A percentile compares a stretch with the other conserved stretches of the same genome.
phyloP scores from a whole-genome alignment of 352 stramenopile species.

The Globisporangium apiculatum region DNA sequence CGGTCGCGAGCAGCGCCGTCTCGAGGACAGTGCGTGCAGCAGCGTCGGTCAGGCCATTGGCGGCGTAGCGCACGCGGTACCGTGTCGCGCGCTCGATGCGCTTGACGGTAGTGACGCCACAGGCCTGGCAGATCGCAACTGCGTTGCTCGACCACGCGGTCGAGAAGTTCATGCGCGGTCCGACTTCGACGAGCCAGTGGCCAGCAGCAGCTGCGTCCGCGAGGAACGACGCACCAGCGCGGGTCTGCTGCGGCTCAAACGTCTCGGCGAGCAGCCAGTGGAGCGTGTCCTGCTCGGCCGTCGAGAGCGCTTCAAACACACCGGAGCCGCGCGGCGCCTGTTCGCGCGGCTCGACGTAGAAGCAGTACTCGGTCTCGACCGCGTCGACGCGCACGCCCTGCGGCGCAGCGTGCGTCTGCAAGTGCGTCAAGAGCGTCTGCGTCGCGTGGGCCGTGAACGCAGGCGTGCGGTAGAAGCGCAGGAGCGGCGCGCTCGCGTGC shows the following conservation, averaged over 20 bases:
- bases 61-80: slow-evolving; percentile 78
- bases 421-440: slow-evolving; percentile 36
- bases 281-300: slow-evolving; percentile 63
- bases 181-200: slow-evolving; percentile 92
- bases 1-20: slow-evolving; percentile 45
- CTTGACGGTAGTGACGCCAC: slow-evolving; percentile 83
- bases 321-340: slow-evolving; percentile 13
- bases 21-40: slow-evolving; percentile 40
- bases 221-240: slow-evolving; percentile 51
- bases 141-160: slow-evolving; percentile 98
- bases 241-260: slow-evolving; percentile 90
- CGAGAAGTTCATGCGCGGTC: slow-evolving; percentile 97
- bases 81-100: slow-evolving; percentile 93
- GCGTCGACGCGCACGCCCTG: slow-evolving; percentile 27
- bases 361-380: slow-evolving; percentile 94
- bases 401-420: slow-evolving; percentile 24
- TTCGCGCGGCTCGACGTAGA: slow-evolving; percentile 90
- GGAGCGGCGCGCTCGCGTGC: slow-evolving; percentile 29
- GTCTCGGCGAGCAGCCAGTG: slow-evolving; percentile 97
- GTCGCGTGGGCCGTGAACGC: slow-evolving; percentile 62
- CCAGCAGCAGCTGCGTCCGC: slow-evolving; percentile 6
- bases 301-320: slow-evolving; percentile 24
- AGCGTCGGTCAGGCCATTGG: slow-evolving; percentile 5
- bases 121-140: slow-evolving; percentile 94
- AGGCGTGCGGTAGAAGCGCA: slow-evolving; percentile 73